These are phyloP conservation scores for Pestalotiopsis sp. DNA, from an alignment of 2,329 filamentous ascomycete genomes.

Conservation along the genomic window DNA sequence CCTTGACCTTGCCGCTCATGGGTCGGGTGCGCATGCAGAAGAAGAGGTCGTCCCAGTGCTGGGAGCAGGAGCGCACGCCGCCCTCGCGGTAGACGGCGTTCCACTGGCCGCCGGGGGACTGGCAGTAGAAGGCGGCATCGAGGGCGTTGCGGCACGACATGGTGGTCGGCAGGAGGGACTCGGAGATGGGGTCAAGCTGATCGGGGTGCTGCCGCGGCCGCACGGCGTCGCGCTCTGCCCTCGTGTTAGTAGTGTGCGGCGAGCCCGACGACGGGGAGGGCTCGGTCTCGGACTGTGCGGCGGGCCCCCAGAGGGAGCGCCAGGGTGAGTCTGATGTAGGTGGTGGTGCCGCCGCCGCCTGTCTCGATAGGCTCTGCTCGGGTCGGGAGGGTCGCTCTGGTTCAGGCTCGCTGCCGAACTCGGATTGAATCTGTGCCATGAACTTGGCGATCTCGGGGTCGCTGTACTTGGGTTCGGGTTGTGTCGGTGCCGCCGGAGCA, in stretches of 20 bases:
- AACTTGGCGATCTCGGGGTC: slow-evolving; percentile 60
- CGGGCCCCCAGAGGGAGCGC: slow-evolving; percentile 32
- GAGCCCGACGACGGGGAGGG: slow-evolving; percentile 30
- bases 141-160: slow-evolving; percentile 93
- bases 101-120: slow-evolving; percentile 88
- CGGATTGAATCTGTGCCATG: slow-evolving; percentile 39
- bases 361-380: neutral
- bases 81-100: slow-evolving; percentile 90
- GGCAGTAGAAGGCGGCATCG: slow-evolving; percentile 93
- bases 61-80: slow-evolving; percentile 72
- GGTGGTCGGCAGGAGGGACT: slow-evolving; percentile 73
- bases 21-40: slow-evolving; percentile 90
- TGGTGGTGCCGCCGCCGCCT: neutral
- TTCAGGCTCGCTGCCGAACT: slow-evolving; percentile 23
- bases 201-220: slow-evolving; percentile 7
- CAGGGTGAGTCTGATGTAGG: slow-evolving; percentile 21
- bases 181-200: slow-evolving; percentile 53
- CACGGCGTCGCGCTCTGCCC: slow-evolving; percentile 3
- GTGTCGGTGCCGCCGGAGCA: slow-evolving; percentile 13
- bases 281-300: slow-evolving; percentile 19
- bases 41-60: slow-evolving; percentile 94
- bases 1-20: slow-evolving; percentile 61
- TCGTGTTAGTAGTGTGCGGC: slow-evolving; percentile 16
- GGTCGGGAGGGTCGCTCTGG: slow-evolving; percentile 18
- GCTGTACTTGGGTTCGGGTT: slow-evolving; percentile 25